Evolutionary conservation across 192 early-diverging fungal species (phyloP).

Genomic region (Glomus cerebriforme): DNA sequence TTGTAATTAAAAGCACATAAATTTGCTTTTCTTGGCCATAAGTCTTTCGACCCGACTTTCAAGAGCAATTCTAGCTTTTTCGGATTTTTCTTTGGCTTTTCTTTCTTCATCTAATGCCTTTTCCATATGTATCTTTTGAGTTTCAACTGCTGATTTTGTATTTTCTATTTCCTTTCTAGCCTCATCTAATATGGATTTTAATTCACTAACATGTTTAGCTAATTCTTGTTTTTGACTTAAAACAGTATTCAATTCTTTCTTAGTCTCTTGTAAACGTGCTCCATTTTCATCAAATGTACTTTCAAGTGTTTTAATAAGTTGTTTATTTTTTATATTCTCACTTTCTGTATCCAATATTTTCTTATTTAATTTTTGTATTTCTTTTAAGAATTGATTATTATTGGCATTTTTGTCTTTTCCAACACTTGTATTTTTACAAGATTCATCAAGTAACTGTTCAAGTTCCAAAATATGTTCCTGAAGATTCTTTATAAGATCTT

Average conservation of each 20-base stretch:
- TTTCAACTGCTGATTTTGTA: slow-evolving; percentile 26
- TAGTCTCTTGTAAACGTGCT: slow-evolving; percentile 37
- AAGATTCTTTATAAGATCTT: slow-evolving; percentile 10
- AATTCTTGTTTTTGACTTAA: slow-evolving; percentile 41
- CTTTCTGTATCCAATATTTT: slow-evolving; percentile 38
- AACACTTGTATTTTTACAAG: not conserved
- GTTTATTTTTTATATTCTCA: slow-evolving; percentile 39
- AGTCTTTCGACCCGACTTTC: slow-evolving; percentile 57
- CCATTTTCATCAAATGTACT: slow-evolving; percentile 48
- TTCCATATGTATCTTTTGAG: slow-evolving; percentile 44
- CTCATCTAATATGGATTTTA: slow-evolving; percentile 39
- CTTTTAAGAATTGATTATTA: not conserved
- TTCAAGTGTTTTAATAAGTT: slow-evolving; percentile 43
- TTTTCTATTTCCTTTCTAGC: slow-evolving; percentile 36
- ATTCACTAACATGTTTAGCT: slow-evolving; percentile 38
- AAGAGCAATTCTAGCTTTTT: slow-evolving; percentile 48
- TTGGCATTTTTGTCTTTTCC: not conserved
- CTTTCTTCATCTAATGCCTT: slow-evolving; percentile 45
- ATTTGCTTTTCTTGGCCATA: slow-evolving; percentile 57
- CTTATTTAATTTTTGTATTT: slow-evolving; percentile 37
- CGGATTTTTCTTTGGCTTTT: slow-evolving; percentile 50
- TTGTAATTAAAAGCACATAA: slow-evolving; percentile 55
- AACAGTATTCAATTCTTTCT: slow-evolving; percentile 39
- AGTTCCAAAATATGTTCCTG: slow-evolving; percentile 13
- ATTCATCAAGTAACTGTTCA: not conserved